Evolutionary conservation across 306 rosid species (phyloP).

Genomic region (Medicago ruthenica): DNA sequence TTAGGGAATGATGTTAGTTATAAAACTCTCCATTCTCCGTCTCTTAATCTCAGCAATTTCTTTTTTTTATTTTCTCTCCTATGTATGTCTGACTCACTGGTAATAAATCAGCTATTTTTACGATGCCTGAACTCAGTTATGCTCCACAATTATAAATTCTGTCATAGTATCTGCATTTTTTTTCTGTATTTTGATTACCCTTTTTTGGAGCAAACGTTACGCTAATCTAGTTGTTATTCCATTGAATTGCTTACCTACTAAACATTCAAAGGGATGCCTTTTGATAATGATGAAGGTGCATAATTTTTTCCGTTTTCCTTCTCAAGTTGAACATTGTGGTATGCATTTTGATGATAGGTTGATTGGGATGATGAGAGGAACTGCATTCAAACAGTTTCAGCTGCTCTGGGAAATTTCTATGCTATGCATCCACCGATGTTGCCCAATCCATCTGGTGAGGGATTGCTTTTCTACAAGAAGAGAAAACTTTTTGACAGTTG

Average conservation of each 20-base stretch:
- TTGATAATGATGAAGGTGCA: slow-evolving; percentile 27
- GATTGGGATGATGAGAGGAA: slow-evolving; percentile 87
- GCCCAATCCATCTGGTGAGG: slow-evolving; percentile 87
- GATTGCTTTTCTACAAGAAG: slow-evolving; percentile 68
- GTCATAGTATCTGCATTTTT: slow-evolving; percentile 8
- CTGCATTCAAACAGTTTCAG: slow-evolving; percentile 79
- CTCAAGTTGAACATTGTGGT: slow-evolving; percentile 29
- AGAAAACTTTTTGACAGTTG: slow-evolving; percentile 50
- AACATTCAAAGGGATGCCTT: slow-evolving; percentile 10
- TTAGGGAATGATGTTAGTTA: slow-evolving; percentile 89
- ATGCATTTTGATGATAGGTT: slow-evolving; percentile 54
- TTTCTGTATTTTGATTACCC: slow-evolving; percentile 24
- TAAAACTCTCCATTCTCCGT: slow-evolving; percentile 23
- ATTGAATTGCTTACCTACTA: slow-evolving; percentile 17
- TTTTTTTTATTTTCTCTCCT: slow-evolving; percentile 6
- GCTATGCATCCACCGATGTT: slow-evolving; percentile 92
- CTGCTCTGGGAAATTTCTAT: slow-evolving; percentile 87
- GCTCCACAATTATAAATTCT: neutral
- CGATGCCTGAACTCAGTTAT: slow-evolving; percentile 33
- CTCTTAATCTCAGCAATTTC: slow-evolving; percentile 13
- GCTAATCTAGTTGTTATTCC: slow-evolving; percentile 28
- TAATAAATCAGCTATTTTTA: slow-evolving; percentile 25
- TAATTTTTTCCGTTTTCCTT: slow-evolving; percentile 17
- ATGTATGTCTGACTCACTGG: slow-evolving; percentile 11
- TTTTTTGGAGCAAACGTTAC: slow-evolving; percentile 27